A percentile compares a stretch with the other conserved stretches of the same genome.
phyloP scores from a whole-genome alignment of 306 rosid species.

The Mucuna pruriens region DNA sequence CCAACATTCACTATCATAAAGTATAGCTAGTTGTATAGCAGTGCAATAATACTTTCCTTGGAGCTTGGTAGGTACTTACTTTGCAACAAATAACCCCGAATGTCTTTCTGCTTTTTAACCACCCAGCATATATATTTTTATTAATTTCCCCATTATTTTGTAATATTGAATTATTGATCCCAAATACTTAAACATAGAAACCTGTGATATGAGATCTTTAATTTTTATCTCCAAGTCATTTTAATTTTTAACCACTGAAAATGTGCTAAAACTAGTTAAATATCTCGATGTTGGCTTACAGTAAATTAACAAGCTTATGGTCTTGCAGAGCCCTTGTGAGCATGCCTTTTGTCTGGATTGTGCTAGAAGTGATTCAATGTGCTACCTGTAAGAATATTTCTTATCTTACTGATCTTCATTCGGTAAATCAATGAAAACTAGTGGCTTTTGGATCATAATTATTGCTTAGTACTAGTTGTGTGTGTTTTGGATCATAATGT shows the following conservation, averaged over 20 bases:
- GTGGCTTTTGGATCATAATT: neutral
- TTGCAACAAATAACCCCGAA: neutral
- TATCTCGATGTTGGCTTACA: slow-evolving; percentile 21
- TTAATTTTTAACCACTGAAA: neutral
- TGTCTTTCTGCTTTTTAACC: neutral
- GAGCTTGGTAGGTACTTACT: neutral
- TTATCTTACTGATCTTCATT: slow-evolving; percentile 29
- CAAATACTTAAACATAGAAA: neutral
- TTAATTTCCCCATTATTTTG: neutral
- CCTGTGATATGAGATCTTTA: neutral
- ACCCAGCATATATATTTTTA: neutral
- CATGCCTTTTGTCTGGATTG: slow-evolving; percentile 97
- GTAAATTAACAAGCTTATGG: slow-evolving; percentile 33
- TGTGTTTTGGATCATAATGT: neutral
- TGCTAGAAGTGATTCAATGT: slow-evolving; percentile 91
- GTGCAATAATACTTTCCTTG: neutral
- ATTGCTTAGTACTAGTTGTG: neutral
- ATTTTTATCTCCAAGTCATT: neutral
- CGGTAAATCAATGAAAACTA: neutral
- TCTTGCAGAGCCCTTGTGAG: slow-evolving; percentile 97
- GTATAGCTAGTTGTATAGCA: neutral
- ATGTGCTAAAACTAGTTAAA: slow-evolving; percentile 25
- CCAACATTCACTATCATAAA: neutral
- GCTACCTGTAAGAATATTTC: slow-evolving; percentile 87
- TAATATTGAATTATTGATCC: neutral